These are phyloP conservation scores for Lindgomyces ingoldianus DNA, from an alignment of 495 filamentous ascomycete genomes.

Conservation along the genomic window DNA sequence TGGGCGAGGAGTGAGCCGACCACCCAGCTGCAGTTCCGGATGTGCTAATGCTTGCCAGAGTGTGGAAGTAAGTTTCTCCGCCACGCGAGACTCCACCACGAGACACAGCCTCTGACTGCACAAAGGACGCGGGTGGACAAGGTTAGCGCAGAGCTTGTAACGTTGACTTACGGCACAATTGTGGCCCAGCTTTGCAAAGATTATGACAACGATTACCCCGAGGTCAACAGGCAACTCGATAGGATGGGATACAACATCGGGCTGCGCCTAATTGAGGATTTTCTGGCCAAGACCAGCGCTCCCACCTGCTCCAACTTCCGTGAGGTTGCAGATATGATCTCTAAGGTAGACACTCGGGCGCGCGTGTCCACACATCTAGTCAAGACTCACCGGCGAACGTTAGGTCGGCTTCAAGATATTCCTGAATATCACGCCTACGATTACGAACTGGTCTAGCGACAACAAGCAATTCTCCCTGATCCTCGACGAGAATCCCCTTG, in stretches of 20 bases:
- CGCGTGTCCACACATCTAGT: background rate
- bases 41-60: constrained; percentile 55
- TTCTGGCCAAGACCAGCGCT: constrained; percentile 88
- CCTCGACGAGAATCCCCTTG: constrained; percentile 95
- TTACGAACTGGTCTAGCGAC: constrained; percentile 94
- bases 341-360: constrained; percentile 62
- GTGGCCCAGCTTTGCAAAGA: constrained; percentile 96
- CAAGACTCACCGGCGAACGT: background rate
- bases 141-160: constrained; percentile 90
- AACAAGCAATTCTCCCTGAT: constrained; percentile 94
- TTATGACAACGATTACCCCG: constrained; percentile 85
- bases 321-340: constrained; percentile 94
- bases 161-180: constrained; percentile 96
- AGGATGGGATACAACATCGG: constrained; percentile 99
- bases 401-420: constrained; percentile 99
- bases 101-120: constrained; percentile 14
- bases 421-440: constrained; percentile 91
- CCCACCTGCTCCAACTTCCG: constrained; percentile 88
- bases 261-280: constrained; percentile 93
- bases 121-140: constrained; percentile 67
- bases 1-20: constrained; percentile 90
- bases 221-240: constrained; percentile 95
- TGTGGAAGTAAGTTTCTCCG: constrained; percentile 84
- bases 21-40: constrained; percentile 8
- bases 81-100: background rate